Base-by-base conservation (phyloP, 345 rosid genomes). In the Boechera retrofracta region DNA sequence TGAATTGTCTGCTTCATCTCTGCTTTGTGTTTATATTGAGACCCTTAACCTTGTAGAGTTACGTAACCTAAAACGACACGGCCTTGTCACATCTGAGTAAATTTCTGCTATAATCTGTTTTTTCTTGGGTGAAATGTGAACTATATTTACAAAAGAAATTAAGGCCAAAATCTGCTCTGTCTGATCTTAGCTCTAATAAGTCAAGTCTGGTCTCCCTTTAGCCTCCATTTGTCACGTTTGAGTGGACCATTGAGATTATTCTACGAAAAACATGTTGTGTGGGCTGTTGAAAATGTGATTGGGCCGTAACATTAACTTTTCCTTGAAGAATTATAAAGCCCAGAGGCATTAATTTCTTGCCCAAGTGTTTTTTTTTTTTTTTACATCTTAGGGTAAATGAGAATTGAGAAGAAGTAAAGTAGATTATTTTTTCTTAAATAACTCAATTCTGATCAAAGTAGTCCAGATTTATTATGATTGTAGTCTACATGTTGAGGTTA, bases 21-120 rank as follows among this genome's bases (percentile, higher is more conserved):
- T 72, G 67, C 16, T 9, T 49, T 60, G 68, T 71, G 67, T 48
- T 47, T 59, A 24, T 70, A 56, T 56, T 60, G 47, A 28, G 13
- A 28, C 38, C 29, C 26, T 7, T 0, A 24, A 28, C 36, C 26
- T 64, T 26, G 2, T 44, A 44, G 53, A 44, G 53, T 28, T 13
- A 42, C 68, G 53, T 28, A 41, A 62, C 11, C 32, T 62, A 1
- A 21, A 6, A 62, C 35, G 21, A 21, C 33, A 12, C 12, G 49
- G 10, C 35, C 35, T 41, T 12, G 5, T 41, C 67, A 62, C 7
- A 62, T 62, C 49, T 39, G 6, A 39, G 2, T 39, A 21, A 5
- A 36, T 10, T 10, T 21, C 31, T 39, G 18, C 48, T 21, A 10
- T 32, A 4, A 6, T 39, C 16, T 21, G 5, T 4, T 54, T 28